These are phyloP conservation scores for Ganoderma leucocontextum DNA, from an alignment of 1,284 basidiomycete genomes.

Conservation along the genomic window DNA sequence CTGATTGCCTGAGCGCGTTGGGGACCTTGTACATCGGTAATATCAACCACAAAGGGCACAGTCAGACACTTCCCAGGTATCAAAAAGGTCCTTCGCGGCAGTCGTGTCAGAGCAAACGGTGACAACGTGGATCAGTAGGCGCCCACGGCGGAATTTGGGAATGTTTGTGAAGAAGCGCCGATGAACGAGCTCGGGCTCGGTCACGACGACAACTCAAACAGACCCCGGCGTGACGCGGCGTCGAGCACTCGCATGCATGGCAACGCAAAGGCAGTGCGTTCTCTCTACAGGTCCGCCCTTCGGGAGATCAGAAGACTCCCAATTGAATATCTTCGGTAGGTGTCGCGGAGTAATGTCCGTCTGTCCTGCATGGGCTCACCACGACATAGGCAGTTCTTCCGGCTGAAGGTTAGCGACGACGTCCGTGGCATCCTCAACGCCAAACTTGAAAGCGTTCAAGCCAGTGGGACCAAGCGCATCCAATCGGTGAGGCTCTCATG, in stretches of 20 bases:
- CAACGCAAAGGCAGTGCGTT: slow-evolving; percentile 36
- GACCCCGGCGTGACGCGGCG: neutral
- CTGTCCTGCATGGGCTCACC: slow-evolving; percentile 26
- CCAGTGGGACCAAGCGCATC: slow-evolving; percentile 57
- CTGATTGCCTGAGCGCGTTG: too few relatives aligned
- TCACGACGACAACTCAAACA: neutral
- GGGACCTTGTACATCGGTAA: neutral
- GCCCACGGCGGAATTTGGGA: neutral
- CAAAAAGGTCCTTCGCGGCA: neutral
- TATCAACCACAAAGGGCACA: neutral
- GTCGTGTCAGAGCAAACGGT: neutral
- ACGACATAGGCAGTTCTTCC: slow-evolving; percentile 66
- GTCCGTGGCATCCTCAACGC: slow-evolving; percentile 46
- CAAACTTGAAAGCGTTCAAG: slow-evolving; percentile 40
- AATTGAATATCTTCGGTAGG: slow-evolving; percentile 65
- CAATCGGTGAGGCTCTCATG: slow-evolving; percentile 49
- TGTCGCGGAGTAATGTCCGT: slow-evolving; percentile 31
- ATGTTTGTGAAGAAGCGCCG: neutral
- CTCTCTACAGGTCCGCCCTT: slow-evolving; percentile 62
- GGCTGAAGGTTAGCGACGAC: slow-evolving; percentile 66
- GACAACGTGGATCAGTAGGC: neutral
- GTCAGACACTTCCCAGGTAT: neutral
- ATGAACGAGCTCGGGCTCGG: neutral
- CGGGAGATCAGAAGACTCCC: slow-evolving; percentile 63
- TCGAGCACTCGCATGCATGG: slow-evolving; percentile 26